Evolutionary conservation across 257 asterid genomes (phyloP), one percentile per base, ranked within the genome.

Genomic region (Handroanthus guayacan): DNA sequence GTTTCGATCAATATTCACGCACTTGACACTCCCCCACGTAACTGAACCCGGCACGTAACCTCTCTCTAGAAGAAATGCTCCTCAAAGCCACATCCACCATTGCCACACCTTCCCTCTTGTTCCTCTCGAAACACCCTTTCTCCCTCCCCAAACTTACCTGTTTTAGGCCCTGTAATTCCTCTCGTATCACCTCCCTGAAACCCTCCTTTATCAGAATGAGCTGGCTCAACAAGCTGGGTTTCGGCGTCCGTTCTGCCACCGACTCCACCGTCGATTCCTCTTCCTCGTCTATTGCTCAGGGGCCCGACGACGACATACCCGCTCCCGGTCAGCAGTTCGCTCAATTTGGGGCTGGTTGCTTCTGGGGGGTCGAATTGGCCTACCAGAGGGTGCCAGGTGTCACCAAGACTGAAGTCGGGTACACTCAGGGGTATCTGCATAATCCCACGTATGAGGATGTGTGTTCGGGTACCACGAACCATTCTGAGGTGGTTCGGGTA

Each of bases 281-380:
- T 55, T 72, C 94, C 37, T 54, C 97, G n/a, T 65, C 93, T 73
- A 83, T 90, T 55, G 83, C 96, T 4, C 94, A 87, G 79, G 91
- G 94, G 37, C 92, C 96, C 11, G 99, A 95, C 77, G 89, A 85
- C 50, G 97, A 95, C 37, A 57, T 68, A 11, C 97, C 98, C 0
- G 89, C 89, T 0, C 91, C 97, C 18, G 98, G 98, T 11, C 93
- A 88, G 73, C 81, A 83, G 72, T 86, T 95, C 74, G 96, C 94
- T 31, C 99, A 95, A 80, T 92, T 95, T 82, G 98, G 98, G 44
- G 92, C 94, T 13, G 98, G 99, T 9, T 95, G 99, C 34, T 95
- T 95, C 85, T 95, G 99, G 99, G 99, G 99, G 7, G 94, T 90
- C 61, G 99, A 95, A 83, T 87, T 95, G 78, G 97, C 89, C 36